A percentile compares a stretch with the other conserved stretches of the same genome.
Evolutionary conservation across 345 rosid species (phyloP).

Genomic region (Brassica cretica): DNA sequence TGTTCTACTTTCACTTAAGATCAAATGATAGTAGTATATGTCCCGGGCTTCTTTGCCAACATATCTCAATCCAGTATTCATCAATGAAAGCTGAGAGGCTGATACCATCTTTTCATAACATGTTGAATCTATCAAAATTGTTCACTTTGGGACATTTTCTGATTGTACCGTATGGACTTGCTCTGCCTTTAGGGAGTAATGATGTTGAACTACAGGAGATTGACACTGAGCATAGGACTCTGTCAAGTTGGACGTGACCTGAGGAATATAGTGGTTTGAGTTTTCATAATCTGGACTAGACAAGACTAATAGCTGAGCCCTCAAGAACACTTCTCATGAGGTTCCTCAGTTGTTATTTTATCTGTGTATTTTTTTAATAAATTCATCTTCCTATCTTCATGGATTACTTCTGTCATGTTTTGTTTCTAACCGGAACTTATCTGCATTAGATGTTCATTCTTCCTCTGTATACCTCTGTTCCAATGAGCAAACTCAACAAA

Average conservation of each 20-base stretch:
- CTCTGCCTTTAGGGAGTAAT: slow-evolving; percentile 43
- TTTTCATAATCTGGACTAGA: slow-evolving; percentile 57
- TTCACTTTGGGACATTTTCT: not conserved
- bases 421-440: slow-evolving; percentile 12
- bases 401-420: not conserved
- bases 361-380: not conserved
- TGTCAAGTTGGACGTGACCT: slow-evolving; percentile 52
- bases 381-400: not conserved
- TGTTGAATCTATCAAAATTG: not conserved
- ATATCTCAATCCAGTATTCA: slow-evolving; percentile 47
- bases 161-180: slow-evolving; percentile 22
- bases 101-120: not conserved
- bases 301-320: slow-evolving; percentile 60
- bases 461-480: slow-evolving; percentile 64
- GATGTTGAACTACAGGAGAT: slow-evolving; percentile 42
- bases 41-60: slow-evolving; percentile 36
- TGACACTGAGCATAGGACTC: slow-evolving; percentile 48
- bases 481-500: slow-evolving; percentile 54
- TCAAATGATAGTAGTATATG: slow-evolving; percentile 28
- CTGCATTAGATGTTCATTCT: slow-evolving; percentile 68
- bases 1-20: slow-evolving; percentile 26
- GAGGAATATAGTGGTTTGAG: slow-evolving; percentile 38
- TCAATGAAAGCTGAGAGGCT: not conserved
- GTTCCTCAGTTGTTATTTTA: slow-evolving; percentile 31
- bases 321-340: slow-evolving; percentile 42